These are phyloP conservation scores for Cyclotella distinguenda DNA, from an alignment of 108 stramenopile genomes.

Conservation along the genomic window DNA sequence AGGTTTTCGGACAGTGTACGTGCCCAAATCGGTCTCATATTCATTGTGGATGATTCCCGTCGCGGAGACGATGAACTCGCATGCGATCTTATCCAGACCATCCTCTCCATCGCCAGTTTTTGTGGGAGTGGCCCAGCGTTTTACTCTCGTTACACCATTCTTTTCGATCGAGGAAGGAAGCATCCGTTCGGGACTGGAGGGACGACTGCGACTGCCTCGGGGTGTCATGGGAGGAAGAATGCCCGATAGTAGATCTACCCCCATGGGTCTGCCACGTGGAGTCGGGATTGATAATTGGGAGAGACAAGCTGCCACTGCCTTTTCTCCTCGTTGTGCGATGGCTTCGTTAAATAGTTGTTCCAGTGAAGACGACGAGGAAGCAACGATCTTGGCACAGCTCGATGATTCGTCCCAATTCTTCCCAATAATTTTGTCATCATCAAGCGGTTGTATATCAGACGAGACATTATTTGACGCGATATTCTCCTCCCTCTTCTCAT, in stretches of 20 bases:
- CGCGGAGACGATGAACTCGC: constrained; percentile 41
- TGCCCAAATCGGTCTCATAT: constrained; percentile 49
- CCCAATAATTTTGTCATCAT: background rate
- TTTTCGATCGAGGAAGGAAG: background rate
- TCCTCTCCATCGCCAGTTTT: background rate
- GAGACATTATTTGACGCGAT: too few species aligned
- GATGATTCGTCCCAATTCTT: background rate
- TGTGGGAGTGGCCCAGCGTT: background rate
- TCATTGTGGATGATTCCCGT: constrained; percentile 52
- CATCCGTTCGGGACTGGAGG: constrained; percentile 30
- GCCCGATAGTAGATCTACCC: constrained; percentile 16
- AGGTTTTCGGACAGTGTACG: constrained; percentile 63
- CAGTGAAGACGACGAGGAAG: background rate
- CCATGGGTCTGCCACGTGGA: background rate
- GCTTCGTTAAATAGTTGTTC: constrained; percentile 7
- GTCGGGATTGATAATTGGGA: background rate
- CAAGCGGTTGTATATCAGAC: too few species aligned
- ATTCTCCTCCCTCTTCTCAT: too few species aligned
- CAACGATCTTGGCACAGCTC: background rate
- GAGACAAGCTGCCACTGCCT: background rate
- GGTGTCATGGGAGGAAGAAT: constrained; percentile 30
- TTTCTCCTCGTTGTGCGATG: constrained; percentile 10
- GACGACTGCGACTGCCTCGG: constrained; percentile 19
- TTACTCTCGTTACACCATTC: background rate
- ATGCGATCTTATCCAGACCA: constrained; percentile 19